Evolutionary conservation across 371 early-diverging fungal species (phyloP), one percentile per base, ranked within the genome.

Genomic region (Saksenaea oblongispora): DNA sequence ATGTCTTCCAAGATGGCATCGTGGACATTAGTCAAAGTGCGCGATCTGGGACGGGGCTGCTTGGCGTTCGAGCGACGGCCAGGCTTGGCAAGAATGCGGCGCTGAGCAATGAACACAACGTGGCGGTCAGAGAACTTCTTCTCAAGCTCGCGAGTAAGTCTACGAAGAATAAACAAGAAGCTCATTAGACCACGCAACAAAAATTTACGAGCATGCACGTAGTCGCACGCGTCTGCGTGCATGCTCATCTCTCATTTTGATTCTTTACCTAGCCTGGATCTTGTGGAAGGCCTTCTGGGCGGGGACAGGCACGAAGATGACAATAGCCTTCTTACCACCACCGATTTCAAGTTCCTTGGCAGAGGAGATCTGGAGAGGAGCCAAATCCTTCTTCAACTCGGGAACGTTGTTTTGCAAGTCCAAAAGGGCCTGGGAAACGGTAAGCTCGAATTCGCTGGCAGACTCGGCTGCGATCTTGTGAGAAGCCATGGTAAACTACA

Each of bases 91-190:
- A 97, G 82, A 83, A 98, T 95, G 76, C 96, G 94, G 74, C 98
- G 95, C 58, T 73, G 73, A 67, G 97, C 98, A 79, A 97, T 84
- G 66, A 98, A 88, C 72, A 98, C 88, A 65, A 98, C 93, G 83
- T 98, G 97, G 70, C 96, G 92, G 85, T 98, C 98, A 71, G 95
- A 93, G 92, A 98, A 96, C 93, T 98, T 98, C 96, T 98, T 98
- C 88, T 98, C 98, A 67, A 98, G 88, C 86, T 98, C 98, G 77
- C 98, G 95, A 70, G 96, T 95, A 59, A 98, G 89, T 64, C 83
- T 76, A 58, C 36, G 54, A 17, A 55, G 8, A 36, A 22, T n/a
- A 34, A 18, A 14, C 17, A 14, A 24, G 14, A 4, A 31, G 4
- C 7, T 31, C 4, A 31, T 31, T 31, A 31, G 31, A 2, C 2